A percentile compares a stretch with the other conserved stretches of the same genome.
phyloP scores from a whole-genome alignment of 345 rosid species.

The Microcos paniculata region DNA sequence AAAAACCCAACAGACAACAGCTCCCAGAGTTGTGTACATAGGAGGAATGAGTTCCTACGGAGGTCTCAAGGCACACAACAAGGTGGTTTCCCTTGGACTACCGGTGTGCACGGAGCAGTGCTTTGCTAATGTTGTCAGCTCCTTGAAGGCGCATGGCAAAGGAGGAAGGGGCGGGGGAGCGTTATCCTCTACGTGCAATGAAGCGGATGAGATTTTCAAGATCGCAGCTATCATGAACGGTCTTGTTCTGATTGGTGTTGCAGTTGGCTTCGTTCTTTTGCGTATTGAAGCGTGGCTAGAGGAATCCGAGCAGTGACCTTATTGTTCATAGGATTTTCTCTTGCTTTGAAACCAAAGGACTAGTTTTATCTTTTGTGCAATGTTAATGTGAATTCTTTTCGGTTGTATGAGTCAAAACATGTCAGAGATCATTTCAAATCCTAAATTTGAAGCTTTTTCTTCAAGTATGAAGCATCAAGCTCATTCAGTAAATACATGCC shows the following conservation, averaged over 20 bases:
- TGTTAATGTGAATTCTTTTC: neutral
- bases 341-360: neutral
- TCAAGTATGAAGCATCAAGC: neutral
- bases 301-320: conserved; percentile 40
- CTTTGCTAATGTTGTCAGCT: conserved; percentile 36
- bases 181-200: conserved; percentile 42
- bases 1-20: conserved; percentile 20
- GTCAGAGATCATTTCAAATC: neutral
- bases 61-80: conserved; percentile 51
- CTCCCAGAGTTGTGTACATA: conserved; percentile 31
- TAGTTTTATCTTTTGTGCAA: neutral
- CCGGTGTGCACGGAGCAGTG: conserved; percentile 37
- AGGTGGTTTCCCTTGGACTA: conserved; percentile 35
- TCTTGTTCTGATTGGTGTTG: conserved; percentile 56
- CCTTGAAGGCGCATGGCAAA: conserved; percentile 27
- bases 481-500: no score
- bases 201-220: conserved; percentile 48
- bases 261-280: conserved; percentile 61
- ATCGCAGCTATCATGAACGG: conserved; percentile 64
- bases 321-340: neutral
- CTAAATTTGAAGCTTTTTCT: neutral
- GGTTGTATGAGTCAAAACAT: conserved; percentile 9
- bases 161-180: conserved; percentile 37
- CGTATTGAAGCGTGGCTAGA: conserved; percentile 55
- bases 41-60: conserved; percentile 36